Base-by-base conservation (phyloP, 148 eudicot genomes). In the Oxyria digyna region DNA sequence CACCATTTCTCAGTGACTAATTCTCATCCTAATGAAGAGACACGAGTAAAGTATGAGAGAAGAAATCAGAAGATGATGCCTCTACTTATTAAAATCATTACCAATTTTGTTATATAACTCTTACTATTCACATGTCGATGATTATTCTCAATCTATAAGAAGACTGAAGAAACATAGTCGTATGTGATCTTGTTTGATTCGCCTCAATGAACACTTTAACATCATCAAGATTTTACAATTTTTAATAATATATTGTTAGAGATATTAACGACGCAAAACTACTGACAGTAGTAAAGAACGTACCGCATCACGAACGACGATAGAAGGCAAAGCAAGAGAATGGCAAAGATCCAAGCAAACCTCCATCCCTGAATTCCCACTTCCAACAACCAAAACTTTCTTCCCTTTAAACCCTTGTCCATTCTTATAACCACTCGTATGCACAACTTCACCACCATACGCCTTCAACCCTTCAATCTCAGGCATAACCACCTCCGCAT, bases 281-380 rank as follows among this genome's bases (percentile, higher is more conserved):
- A n/a, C n/a, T n/a, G n/a, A n/a, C n/a, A n/a, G n/a, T n/a, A n/a
- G n/a, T n/a, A n/a, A n/a, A 55, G 7, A 66, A 81, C 96, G 79
- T 68, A 91, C 97, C 42, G 83, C 79, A 62, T 86, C 87, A 46
- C 91, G 84, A 70, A 91, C 97, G 54, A 89, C 97, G 68, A 91
- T 81, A 1, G 85, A 82, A 38, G 97, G 97, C 73, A 67, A 41
- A n/a, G 97, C 88, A 63, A 75, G 43, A 74, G 85, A 78, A 64
- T 89, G 80, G 48, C 87, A 87, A 42, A 91, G 92, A 81, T 91
- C 97, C 76, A 89, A 83, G 35, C 92, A 83, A 26, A 91, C 87
- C 73, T 91, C 97, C 97, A 91, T 89, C 11, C 97, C 97, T 1
- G 96, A 87, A 71, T 91, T 91, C 33, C 97, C 97, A 77, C 97